Evolutionary conservation across 305 asterid species (phyloP).

Genomic region (Plantago coronopus): DNA sequence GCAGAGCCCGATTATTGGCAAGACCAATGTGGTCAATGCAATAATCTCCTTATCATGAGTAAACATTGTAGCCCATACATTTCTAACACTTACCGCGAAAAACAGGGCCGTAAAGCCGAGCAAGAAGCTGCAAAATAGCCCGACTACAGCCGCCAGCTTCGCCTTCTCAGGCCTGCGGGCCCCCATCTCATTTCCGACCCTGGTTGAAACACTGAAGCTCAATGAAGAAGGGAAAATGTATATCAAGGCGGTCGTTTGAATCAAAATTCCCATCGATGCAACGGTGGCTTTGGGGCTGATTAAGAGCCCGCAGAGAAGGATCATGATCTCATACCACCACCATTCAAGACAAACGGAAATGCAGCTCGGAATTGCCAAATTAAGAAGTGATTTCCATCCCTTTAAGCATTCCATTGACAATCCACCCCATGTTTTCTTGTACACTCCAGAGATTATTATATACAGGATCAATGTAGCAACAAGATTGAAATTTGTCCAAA

Average conservation of each 20-base stretch:
- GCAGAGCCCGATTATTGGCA: constrained; percentile 64
- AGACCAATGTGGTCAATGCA: constrained; percentile 38
- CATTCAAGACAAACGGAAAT: constrained; percentile 59
- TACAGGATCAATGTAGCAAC: constrained; percentile 36
- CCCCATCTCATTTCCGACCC: constrained; percentile 59
- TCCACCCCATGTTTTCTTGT: constrained; percentile 42
- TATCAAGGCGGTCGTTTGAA: constrained; percentile 52
- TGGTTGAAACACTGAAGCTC: constrained; percentile 54
- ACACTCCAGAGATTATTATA: constrained; percentile 34
- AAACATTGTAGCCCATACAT: constrained; percentile 56
- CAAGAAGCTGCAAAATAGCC: constrained; percentile 40
- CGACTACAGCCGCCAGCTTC: constrained; percentile 44
- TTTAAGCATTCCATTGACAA: constrained; percentile 39
- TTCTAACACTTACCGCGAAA: constrained; percentile 42
- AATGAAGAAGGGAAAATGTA: constrained; percentile 62
- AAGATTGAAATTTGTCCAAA: constrained; percentile 51
- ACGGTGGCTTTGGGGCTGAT: constrained; percentile 44
- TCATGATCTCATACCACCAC: constrained; percentile 74
- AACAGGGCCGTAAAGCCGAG: constrained; percentile 43
- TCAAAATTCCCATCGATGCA: constrained; percentile 63
- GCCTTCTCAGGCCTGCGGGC: constrained; percentile 42
- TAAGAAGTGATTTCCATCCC: constrained; percentile 46
- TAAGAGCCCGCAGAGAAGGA: constrained; percentile 48
- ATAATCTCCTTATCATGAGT: constrained; percentile 47
- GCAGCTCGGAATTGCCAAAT: constrained; percentile 60